phyloP scores from a whole-genome alignment of 768 basidiomycete species.

The Hysterangium stoloniferum region DNA sequence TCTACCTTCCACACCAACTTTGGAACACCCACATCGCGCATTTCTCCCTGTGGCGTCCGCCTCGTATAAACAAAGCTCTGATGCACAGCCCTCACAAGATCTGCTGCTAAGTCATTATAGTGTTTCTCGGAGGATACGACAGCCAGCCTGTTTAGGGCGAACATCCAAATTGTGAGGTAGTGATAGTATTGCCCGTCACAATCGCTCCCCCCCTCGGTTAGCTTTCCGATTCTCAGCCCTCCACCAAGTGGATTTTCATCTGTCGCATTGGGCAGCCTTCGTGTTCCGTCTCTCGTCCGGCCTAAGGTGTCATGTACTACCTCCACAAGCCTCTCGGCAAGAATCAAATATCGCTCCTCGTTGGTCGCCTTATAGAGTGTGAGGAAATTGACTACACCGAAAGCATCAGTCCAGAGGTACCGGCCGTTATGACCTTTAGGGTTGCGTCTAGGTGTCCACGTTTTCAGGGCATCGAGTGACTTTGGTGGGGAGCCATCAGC shows the following conservation, averaged over 20 bases:
- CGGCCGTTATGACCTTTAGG: conserved; percentile 19
- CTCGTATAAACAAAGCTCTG: conserved; percentile 21
- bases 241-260: conserved; percentile 23
- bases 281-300: conserved; percentile 17
- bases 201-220: conserved; percentile 18
- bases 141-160: conserved; percentile 25
- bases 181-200: conserved; percentile 27
- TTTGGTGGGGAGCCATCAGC: no score
- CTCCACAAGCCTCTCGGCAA: conserved; percentile 20
- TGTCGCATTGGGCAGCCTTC: conserved; percentile 20
- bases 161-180: conserved; percentile 27
- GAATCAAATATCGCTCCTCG: conserved; percentile 15
- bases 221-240: conserved; percentile 24
- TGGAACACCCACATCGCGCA: no score
- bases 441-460: no score
- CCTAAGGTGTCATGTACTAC: conserved; percentile 23
- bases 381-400: conserved; percentile 24
- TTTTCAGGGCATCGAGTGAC: no score
- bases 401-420: conserved; percentile 27
- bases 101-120: conserved; percentile 23
- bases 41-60: conserved; percentile 3
- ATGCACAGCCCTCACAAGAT: conserved; percentile 23
- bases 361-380: conserved; percentile 18
- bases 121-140: conserved; percentile 17
- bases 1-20: conserved; percentile 26